Evolutionary conservation across 2,329 filamentous ascomycete species (phyloP), one percentile per base, ranked within the genome.

Genomic region (Penicillium glabrum): DNA sequence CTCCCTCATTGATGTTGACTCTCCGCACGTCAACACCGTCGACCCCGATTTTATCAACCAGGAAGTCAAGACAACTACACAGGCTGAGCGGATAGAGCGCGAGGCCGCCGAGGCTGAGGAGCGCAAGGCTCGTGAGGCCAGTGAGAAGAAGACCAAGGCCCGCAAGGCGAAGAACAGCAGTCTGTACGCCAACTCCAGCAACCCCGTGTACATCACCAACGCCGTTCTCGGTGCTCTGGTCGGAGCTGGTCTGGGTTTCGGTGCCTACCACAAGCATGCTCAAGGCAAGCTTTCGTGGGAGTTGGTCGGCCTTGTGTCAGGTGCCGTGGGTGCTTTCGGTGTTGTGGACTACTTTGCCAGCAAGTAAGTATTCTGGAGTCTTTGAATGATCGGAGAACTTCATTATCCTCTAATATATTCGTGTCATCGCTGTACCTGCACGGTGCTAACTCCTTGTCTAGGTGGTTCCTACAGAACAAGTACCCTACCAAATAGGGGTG

Each of bases 381-480:
- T 5, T 3, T 5, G 10, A 23, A 3, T 23, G 11, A 41, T 39
- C 4, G 16, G 35, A 39, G n/a, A 41, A 41, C 3, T n/a, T 7
- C 0, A 6, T 7, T 23, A 9, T 7, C 19, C 39, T 41, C 9
- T 19, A 41, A 11, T 9, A 3, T 41, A 19, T 23, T 13, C 1
- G 19, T 23, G 39, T 13, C 4, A 23, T 23, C 39, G n/a, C 11
- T 23, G 10, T 11, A 31, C 4, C 21, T 26, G 19, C 8, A n/a
- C 6, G 23, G 27, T 58, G 54, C 60, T 68, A 58, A 65, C 23
- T 11, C 8, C 24, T 23, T 27, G 21, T 23, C 11, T 59, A 81
- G 79, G 63, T 81, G 79, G 75, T 73, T 81, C 54, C 69, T 81
- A 61, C 75, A 79, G 66, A 81, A 80, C 72, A 81, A 80, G 66